Evolutionary conservation across 2,329 filamentous ascomycete genomes (phyloP).

Genomic region (Nakataea oryzae): DNA sequence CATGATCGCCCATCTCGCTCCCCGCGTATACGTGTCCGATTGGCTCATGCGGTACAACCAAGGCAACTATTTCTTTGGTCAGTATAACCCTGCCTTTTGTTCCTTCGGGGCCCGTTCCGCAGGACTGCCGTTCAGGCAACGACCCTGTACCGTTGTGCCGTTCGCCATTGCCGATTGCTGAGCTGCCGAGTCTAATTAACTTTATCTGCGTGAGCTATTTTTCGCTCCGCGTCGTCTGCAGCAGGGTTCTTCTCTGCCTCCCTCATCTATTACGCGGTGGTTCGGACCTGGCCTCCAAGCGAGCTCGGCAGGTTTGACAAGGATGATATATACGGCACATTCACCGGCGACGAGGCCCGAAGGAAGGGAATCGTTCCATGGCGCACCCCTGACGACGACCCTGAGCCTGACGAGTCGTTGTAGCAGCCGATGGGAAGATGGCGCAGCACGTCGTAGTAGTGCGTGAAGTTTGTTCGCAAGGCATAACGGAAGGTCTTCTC

Average conservation of each 20-base stretch:
- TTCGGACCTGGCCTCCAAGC: slow-evolving; percentile 25
- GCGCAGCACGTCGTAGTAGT: neutral
- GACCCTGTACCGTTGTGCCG: neutral
- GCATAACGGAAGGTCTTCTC: neutral
- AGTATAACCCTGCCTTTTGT: neutral
- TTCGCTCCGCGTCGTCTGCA: neutral
- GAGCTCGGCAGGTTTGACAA: slow-evolving; percentile 31
- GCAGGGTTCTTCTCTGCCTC: slow-evolving; percentile 1
- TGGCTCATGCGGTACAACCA: neutral
- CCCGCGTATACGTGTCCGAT: neutral
- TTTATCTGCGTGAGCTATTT: neutral
- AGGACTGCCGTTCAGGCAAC: neutral
- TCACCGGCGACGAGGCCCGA: slow-evolving; percentile 28
- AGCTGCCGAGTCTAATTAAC: neutral
- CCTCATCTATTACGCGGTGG: slow-evolving; percentile 11
- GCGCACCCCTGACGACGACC: neutral
- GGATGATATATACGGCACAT: slow-evolving; percentile 31
- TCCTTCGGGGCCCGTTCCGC: neutral
- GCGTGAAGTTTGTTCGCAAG: neutral
- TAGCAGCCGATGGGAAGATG: neutral
- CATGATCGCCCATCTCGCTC: neutral
- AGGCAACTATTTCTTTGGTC: slow-evolving; percentile 3
- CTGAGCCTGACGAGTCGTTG: neutral
- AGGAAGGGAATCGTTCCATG: neutral
- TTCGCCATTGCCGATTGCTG: neutral